Base-by-base conservation (phyloP, 805 yeast genomes). In the Kregervanrija delftensis region DNA sequence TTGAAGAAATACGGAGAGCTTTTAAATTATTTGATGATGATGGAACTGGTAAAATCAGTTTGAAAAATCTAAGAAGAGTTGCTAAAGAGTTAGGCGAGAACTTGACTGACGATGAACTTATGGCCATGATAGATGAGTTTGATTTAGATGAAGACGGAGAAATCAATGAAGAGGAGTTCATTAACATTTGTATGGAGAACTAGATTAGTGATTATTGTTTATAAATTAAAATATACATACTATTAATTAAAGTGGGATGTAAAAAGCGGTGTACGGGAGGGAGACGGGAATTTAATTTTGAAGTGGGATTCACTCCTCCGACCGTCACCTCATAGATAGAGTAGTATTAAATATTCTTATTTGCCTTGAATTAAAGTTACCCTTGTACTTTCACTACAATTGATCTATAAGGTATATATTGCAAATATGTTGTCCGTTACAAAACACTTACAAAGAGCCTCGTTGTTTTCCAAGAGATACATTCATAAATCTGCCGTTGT, bases 51-150 rank as follows among this genome's bases (percentile, higher is more conserved):
- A 85, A 83, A 59, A 89, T 90, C 50, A 78, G 85, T 45, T 69
- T 91, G 41, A 75, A 90, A 52, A 86, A 89, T 59, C 72, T 93
- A 47, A 78, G 95, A 62, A 75, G 93, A 49, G 96, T 91, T 1
- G 93, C 97, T 10, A 85, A 86, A 54, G 97, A 91, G 53, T 67
- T 93, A 46, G 97, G 96, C 2, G 99, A 93, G 63, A 86, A 83
- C 54, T 68, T 93, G 46, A 81, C 87, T 5, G 99, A 93, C 54
- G 96, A 88, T 47, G 99, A 93, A 59, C 70, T 93, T 42, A 75
- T 86, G 53, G 97, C 97, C 4, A 93, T 93, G 99, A 93, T 93
- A 52, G 96, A 90, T 49, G 98, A 91, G 63, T 93, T 93, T 60
- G 99, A 93, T 66, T 67, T 90, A 42, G 97, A 93, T 61, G 95